Base-by-base conservation (phyloP, 441 rosid species). In the Adansonia rubrostipa region DNA sequence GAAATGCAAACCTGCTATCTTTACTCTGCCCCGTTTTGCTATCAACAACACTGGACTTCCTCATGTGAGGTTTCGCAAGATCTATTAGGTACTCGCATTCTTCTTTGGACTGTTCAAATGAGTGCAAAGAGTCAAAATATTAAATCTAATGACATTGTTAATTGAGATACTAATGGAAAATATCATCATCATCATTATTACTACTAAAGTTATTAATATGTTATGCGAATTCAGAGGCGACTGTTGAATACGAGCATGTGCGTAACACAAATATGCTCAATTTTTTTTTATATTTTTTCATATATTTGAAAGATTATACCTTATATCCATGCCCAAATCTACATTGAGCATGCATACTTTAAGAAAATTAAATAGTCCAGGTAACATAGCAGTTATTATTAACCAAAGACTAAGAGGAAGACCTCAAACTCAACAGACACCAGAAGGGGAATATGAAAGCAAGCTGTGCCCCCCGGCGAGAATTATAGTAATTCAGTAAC, bases 11-110 rank as follows among this genome's bases (percentile, higher is more conserved):
- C 95, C 92, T 89, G 92, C 93, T 89, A 73, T 87, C 92, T 81
- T 79, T 88, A 84, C 90, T 91, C 79, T 73, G 80, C 50, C 93
- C 93, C n/a, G 95, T 91, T 78, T 81, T 40, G 83, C 88, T 86
- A 84, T 91, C 95, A 54, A 88, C 95, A 71, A 89, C 95, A 80
- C 89, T 84, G 60, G 95, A 88, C 87, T 87, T 89, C 61, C 9
- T 83, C 93, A 91, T 86, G 75, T 74, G 83, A 78, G 93, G 95
- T 78, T 81, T 85, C 10, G 93, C 93, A 50, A 89, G 89, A 82
- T 75, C 80, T 81, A 89, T 89, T 80, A 91, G 78, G 86, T 91
- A 84, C 54, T 87, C 92, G 60, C 93, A 89, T 81, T 91, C 95
- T 83, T 87, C 92, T 81, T 87, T 91, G 19, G 93, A 89, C 95